Evolutionary conservation across 1,284 basidiomycete species (phyloP).

Genomic region (Phellopilus nigrolimitatus): DNA sequence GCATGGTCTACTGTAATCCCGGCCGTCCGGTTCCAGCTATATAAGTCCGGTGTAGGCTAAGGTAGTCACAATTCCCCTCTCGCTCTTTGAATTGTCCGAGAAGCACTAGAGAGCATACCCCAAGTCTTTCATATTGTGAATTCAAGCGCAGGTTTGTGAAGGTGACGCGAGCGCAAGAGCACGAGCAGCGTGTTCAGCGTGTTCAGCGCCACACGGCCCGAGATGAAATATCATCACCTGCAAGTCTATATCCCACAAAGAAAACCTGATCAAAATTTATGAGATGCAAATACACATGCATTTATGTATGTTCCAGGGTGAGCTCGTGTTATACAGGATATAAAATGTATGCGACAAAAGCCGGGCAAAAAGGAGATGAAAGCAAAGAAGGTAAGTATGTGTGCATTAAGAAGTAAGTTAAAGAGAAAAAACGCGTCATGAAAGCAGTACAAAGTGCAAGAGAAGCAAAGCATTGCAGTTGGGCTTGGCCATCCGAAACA

Average conservation of each 20-base stretch:
- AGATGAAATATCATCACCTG: too few relatives aligned
- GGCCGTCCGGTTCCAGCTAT: not conserved
- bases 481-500: not conserved
- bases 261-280: not conserved
- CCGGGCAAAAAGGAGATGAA: not conserved
- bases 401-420: conserved; percentile 1
- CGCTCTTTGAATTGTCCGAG: not conserved
- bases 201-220: not conserved
- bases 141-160: not conserved
- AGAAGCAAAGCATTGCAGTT: not conserved
- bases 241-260: too few relatives aligned
- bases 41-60: not conserved
- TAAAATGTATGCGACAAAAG: not conserved
- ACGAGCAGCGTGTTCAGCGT: conserved; percentile 1
- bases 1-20: conserved; percentile 7
- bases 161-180: not conserved
- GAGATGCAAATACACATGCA: too few relatives aligned
- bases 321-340: not conserved
- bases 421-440: not conserved
- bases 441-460: conserved; percentile 7
- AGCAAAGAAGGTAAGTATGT: not conserved
- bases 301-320: not conserved
- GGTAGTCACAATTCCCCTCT: not conserved
- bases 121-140: not conserved
- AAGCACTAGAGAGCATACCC: not conserved